Evolutionary conservation across 352 stramenopile species (phyloP).

Genomic region (Aphanomyces invadans): DNA sequence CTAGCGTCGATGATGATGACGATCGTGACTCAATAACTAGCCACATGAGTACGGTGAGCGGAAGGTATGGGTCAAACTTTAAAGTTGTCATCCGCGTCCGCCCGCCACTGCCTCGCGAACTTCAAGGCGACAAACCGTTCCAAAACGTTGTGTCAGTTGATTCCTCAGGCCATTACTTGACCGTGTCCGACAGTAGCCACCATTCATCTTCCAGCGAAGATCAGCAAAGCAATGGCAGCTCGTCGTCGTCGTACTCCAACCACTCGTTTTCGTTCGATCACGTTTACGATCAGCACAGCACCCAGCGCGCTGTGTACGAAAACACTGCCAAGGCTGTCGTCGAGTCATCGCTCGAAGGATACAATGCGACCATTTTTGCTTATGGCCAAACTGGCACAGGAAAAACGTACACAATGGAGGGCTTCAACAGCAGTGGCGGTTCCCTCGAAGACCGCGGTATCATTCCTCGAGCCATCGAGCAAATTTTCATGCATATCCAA

Average conservation of each 20-base stretch:
- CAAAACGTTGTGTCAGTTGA: conserved; percentile 88
- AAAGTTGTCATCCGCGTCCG: conserved; percentile 91
- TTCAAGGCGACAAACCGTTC: conserved; percentile 83
- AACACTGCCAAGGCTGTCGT: conserved; percentile 90
- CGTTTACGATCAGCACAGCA: conserved; percentile 89
- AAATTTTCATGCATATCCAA: conserved; percentile 91
- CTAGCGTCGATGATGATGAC: conserved; percentile 13
- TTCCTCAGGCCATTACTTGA: conserved; percentile 74
- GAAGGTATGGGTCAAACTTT: conserved; percentile 49
- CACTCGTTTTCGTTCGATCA: conserved; percentile 93
- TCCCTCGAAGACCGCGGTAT: conserved; percentile 91
- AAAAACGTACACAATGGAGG: conserved; percentile 98
- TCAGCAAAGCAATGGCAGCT: background rate
- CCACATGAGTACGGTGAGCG: conserved; percentile 9
- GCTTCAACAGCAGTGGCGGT: conserved; percentile 78
- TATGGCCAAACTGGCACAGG: conserved; percentile 88
- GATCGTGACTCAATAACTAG: conserved; percentile 16
- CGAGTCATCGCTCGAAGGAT: conserved; percentile 87
- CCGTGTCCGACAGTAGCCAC: conserved; percentile 42
- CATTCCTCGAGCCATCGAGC: conserved; percentile 96
- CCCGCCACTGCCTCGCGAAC: conserved; percentile 77
- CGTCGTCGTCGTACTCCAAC: conserved; percentile 53
- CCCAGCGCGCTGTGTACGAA: conserved; percentile 88
- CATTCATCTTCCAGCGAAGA: background rate
- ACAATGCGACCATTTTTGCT: conserved; percentile 88